These are phyloP conservation scores for Chenopodium suecicum DNA, from an alignment of 148 eudicot genomes.

Conservation along the genomic window DNA sequence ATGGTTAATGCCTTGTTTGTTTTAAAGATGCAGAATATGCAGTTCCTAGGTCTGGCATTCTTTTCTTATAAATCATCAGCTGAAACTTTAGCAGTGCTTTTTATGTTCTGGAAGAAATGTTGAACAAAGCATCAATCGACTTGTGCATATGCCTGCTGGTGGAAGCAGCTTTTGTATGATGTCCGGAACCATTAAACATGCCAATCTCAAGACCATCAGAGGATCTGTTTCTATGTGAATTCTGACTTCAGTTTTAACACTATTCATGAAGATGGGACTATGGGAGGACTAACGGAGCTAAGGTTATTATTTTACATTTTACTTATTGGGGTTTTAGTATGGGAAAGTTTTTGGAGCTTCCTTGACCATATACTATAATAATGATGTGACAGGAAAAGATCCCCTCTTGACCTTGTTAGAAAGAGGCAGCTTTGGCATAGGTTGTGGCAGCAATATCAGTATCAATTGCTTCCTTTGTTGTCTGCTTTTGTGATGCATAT, in stretches of 20 bases:
- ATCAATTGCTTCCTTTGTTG: not conserved
- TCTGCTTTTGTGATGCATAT: not conserved
- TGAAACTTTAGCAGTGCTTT: not conserved
- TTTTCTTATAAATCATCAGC: not conserved
- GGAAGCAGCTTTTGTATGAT: not conserved
- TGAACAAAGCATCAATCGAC: not conserved
- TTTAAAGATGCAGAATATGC: not conserved
- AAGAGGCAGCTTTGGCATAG: not conserved
- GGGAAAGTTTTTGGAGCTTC: not conserved
- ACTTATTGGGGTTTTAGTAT: not conserved
- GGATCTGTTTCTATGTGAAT: not conserved
- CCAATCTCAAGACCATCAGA: not conserved
- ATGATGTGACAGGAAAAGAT: not conserved
- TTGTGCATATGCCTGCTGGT: not conserved
- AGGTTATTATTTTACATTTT: not conserved
- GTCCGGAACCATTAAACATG: not conserved
- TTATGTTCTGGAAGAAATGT: not conserved
- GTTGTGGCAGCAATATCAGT: not conserved
- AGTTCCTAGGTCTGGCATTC: not conserved
- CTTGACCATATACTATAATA: not conserved
- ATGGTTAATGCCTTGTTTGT: not conserved
- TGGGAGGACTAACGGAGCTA: not conserved
- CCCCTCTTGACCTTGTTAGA: not conserved
- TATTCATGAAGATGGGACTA: not conserved
- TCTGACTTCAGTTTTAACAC: not conserved